These are phyloP conservation scores for Aspergillus hortae DNA, from an alignment of 2,329 filamentous ascomycete species.

Conservation along the genomic window DNA sequence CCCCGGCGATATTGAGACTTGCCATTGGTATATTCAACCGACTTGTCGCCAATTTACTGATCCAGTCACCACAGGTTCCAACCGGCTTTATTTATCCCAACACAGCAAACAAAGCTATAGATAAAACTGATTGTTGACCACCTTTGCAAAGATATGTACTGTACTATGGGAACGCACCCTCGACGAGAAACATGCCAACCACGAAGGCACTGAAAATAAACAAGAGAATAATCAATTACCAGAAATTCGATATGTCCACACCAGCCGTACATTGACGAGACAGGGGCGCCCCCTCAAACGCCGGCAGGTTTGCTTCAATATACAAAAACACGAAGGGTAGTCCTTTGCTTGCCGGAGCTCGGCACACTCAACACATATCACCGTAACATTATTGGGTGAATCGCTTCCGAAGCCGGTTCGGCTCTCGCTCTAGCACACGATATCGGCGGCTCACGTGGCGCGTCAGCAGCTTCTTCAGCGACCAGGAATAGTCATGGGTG, in stretches of 20 bases:
- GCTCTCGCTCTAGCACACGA: constrained; percentile 28
- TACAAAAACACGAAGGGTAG: neutral
- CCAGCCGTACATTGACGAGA: neutral
- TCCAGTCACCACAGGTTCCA: too few species aligned
- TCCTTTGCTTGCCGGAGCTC: too few species aligned
- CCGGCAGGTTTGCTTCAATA: neutral
- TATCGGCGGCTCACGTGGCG: constrained; percentile 27
- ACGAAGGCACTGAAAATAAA: neutral
- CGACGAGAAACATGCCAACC: neutral
- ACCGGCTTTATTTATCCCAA: too few species aligned
- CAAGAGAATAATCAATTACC: neutral
- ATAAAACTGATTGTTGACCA: too few species aligned
- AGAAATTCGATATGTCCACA: neutral
- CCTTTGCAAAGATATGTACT: neutral
- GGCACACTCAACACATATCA: neutral
- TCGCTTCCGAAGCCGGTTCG: constrained; percentile 29
- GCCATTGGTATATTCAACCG: too few species aligned
- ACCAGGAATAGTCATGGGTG: constrained; percentile 21
- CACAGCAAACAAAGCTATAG: too few species aligned
- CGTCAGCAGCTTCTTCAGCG: constrained; percentile 24
- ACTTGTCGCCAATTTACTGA: too few species aligned
- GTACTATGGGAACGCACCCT: neutral
- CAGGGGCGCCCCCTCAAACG: neutral
- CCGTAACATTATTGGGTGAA: constrained; percentile 9
- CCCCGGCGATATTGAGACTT: too few species aligned